phyloP scores from a whole-genome alignment of 768 basidiomycete species.

The Tricholoma furcatifolium region DNA sequence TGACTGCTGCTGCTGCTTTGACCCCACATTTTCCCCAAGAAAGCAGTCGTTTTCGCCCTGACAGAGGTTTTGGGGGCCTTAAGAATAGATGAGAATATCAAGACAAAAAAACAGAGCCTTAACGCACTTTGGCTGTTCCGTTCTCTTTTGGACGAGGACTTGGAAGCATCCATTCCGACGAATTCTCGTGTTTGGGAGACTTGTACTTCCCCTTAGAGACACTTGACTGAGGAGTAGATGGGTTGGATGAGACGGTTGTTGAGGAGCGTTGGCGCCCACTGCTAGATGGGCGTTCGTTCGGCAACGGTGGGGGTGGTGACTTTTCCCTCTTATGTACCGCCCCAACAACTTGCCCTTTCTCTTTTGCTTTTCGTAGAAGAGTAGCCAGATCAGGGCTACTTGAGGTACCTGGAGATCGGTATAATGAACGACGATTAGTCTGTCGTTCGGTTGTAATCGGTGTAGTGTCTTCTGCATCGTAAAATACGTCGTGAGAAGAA shows the following conservation, averaged over 20 bases:
- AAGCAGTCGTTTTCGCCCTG: slow-evolving; percentile 75
- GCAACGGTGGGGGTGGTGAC: slow-evolving; percentile 42
- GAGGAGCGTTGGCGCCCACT: slow-evolving; percentile 41
- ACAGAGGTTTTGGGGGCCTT: slow-evolving; percentile 63
- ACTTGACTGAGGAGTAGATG: slow-evolving; percentile 25
- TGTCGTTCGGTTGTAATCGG: slow-evolving; percentile 49
- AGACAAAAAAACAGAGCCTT: background rate
- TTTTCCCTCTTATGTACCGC: slow-evolving; percentile 32
- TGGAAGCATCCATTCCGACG: slow-evolving; percentile 47
- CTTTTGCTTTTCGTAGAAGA: slow-evolving; percentile 80
- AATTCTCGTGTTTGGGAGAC: slow-evolving; percentile 14
- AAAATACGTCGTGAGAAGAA: slow-evolving; percentile 57
- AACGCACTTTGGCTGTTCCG: slow-evolving; percentile 50
- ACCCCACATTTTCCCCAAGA: slow-evolving; percentile 78
- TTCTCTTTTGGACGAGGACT: slow-evolving; percentile 47
- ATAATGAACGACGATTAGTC: slow-evolving; percentile 80
- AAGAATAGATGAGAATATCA: slow-evolving; percentile 3
- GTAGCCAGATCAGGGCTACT: slow-evolving; percentile 92
- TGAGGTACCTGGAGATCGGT: slow-evolving; percentile 84
- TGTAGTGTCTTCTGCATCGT: slow-evolving; percentile 56
- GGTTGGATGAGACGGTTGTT: slow-evolving; percentile 31
- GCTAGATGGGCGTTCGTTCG: slow-evolving; percentile 29
- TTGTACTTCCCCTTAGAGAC: slow-evolving; percentile 34
- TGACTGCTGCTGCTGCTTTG: slow-evolving; percentile 39
- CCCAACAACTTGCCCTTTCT: slow-evolving; percentile 48